These are phyloP conservation scores for Thuja plicata DNA, from an alignment of 83 land plant genomes.

Conservation along the genomic window DNA sequence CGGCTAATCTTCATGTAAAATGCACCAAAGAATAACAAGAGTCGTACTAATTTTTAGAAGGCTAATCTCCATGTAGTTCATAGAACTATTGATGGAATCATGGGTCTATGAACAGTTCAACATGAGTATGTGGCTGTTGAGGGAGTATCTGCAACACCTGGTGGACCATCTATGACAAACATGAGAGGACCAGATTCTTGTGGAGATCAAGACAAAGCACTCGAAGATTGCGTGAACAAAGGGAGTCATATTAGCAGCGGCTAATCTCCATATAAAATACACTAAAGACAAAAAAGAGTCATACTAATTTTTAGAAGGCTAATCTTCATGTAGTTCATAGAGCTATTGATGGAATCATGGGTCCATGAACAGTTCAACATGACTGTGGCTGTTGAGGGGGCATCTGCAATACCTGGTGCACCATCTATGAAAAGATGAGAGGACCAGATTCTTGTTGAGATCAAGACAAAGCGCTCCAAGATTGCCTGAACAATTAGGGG, in stretches of 20 bases:
- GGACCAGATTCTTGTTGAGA: slow-evolving; percentile 48
- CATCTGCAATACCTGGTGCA: slow-evolving; percentile 27
- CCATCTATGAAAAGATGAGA: slow-evolving; percentile 17
- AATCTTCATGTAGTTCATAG: slow-evolving; percentile 72
- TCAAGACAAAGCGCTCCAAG: slow-evolving; percentile 56
- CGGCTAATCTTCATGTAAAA: too few species aligned
- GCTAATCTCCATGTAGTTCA: slow-evolving; percentile 70
- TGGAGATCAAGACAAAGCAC: slow-evolving; percentile 40
- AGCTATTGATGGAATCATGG: slow-evolving; percentile 71
- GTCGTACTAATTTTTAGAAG: too few species aligned
- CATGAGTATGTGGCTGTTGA: slow-evolving; percentile 52
- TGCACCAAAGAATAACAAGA: too few species aligned
- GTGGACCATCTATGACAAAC: slow-evolving; percentile 17
- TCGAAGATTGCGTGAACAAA: slow-evolving; percentile 73
- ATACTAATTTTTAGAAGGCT: too few species aligned
- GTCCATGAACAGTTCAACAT: slow-evolving; percentile 70
- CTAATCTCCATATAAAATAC: too few species aligned
- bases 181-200: slow-evolving; percentile 49
- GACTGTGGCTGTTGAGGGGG: slow-evolving; percentile 36
- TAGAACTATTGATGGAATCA: slow-evolving; percentile 66
- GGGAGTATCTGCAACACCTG: slow-evolving; percentile 28
- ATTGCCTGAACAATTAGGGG: slow-evolving; percentile 48
- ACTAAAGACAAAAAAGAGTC: too few species aligned
- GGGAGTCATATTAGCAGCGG: too few species aligned
- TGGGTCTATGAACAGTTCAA: slow-evolving; percentile 69